These are phyloP conservation scores for Sugiyamaella japonica DNA, from an alignment of 1,139 yeast genomes.

Conservation along the genomic window DNA sequence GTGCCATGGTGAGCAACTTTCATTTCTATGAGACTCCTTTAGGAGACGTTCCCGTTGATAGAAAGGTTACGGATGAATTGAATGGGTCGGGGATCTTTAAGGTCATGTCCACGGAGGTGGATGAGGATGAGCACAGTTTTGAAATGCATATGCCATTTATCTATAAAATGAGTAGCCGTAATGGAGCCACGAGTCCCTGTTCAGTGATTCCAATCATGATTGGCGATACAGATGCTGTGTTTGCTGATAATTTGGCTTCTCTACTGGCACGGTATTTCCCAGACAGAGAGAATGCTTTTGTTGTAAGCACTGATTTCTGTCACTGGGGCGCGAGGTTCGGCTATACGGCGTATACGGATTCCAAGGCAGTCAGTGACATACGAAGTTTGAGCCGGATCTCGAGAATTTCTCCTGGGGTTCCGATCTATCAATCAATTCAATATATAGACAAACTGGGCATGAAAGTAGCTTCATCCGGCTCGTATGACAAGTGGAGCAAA, in stretches of 20 bases:
- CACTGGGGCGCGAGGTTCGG: slow-evolving; percentile 91
- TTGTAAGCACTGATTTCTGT: slow-evolving; percentile 88
- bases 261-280: slow-evolving; percentile 55
- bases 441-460: slow-evolving; percentile 68
- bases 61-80: slow-evolving; percentile 41
- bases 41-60: slow-evolving; percentile 71
- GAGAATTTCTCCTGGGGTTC: slow-evolving; percentile 34
- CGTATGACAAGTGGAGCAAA: slow-evolving; percentile 57
- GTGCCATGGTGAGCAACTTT: slow-evolving; percentile 58
- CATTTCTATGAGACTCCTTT: slow-evolving; percentile 73
- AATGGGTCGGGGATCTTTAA: slow-evolving; percentile 46
- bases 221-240: slow-evolving; percentile 55
- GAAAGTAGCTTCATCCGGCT: slow-evolving; percentile 58
- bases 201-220: slow-evolving; percentile 78
- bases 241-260: slow-evolving; percentile 50
- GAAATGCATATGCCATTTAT: slow-evolving; percentile 93
- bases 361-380: slow-evolving; percentile 23
- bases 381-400: slow-evolving; percentile 22
- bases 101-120: slow-evolving; percentile 59
- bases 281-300: slow-evolving; percentile 63
- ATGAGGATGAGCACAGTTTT: slow-evolving; percentile 86
- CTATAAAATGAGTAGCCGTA: slow-evolving; percentile 45
- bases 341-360: slow-evolving; percentile 58
- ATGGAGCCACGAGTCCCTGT: slow-evolving; percentile 40
- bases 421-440: slow-evolving; percentile 73